Percentiles rank a stretch among this genome's conserved stretches.
Evolutionary conservation across 768 basidiomycete genomes (phyloP).

Genomic region (Tulasnella sp.): DNA sequence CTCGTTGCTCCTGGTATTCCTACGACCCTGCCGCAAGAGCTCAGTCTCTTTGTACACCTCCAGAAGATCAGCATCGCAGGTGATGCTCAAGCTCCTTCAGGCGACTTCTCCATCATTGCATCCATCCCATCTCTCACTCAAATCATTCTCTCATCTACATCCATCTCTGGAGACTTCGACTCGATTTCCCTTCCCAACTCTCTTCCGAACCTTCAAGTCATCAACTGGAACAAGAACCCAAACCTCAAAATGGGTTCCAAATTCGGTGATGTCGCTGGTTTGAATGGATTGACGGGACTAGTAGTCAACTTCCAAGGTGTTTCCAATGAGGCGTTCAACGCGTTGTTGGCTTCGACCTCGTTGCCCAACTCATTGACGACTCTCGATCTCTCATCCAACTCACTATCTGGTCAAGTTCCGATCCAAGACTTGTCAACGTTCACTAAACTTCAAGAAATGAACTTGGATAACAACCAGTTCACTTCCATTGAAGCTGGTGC

Average conservation of each 20-base stretch:
- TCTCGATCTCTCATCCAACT: conserved; percentile 20
- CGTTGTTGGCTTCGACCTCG: conserved; percentile 19
- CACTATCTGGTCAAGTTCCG: conserved; percentile 11
- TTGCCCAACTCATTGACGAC: conserved; percentile 23
- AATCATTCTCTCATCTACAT: conserved; percentile 12
- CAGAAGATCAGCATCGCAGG: conserved; percentile 32
- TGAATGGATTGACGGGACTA: conserved; percentile 1
- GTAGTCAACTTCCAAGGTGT: conserved; percentile 20
- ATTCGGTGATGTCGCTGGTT: background rate
- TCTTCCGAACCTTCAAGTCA: conserved; percentile 4
- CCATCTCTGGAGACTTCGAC: conserved; percentile 7
- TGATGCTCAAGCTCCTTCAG: conserved; percentile 31
- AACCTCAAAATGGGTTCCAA: conserved; percentile 5
- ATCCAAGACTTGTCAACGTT: background rate
- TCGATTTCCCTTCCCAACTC: conserved; percentile 5
- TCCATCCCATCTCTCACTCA: conserved; percentile 5
- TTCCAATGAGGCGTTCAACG: conserved; percentile 28
- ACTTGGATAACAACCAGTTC: conserved; percentile 15
- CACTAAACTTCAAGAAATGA: conserved; percentile 5
- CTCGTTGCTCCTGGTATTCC: conserved; percentile 38
- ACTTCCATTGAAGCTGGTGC: conserved; percentile 10
- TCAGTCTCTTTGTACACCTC: conserved; percentile 31
- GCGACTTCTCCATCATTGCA: background rate
- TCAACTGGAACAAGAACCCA: conserved; percentile 13
- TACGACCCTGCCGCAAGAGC: conserved; percentile 31